A percentile compares a stretch with the other conserved stretches of the same genome.
Conservation (phyloP, 2,329 filamentous ascomycete species). For the Cercospora canescens region DNA sequence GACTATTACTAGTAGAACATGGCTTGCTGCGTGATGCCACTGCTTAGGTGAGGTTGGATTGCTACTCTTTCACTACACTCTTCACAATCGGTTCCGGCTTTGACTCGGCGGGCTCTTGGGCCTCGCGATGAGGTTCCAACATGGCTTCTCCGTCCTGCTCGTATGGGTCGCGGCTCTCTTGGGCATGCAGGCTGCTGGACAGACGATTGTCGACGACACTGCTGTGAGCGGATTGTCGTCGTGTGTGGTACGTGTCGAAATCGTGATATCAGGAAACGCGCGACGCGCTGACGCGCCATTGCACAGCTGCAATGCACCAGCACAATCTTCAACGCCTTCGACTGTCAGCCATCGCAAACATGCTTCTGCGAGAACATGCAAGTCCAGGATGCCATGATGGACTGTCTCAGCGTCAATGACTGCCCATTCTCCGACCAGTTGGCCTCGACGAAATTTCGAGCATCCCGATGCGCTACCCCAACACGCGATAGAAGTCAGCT, state of each 20-base stretch:
- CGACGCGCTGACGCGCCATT: neutral
- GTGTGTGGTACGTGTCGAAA: slow-evolving; percentile 15
- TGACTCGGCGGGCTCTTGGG: neutral
- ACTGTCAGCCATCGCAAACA: slow-evolving; percentile 11
- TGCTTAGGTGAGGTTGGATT: neutral
- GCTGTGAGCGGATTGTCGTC: slow-evolving; percentile 14
- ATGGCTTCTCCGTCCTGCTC: neutral
- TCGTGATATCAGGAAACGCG: neutral
- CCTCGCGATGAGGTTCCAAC: slow-evolving; percentile 9
- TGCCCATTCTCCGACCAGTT: slow-evolving; percentile 13
- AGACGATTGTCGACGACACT: slow-evolving; percentile 6
- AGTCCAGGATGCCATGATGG: slow-evolving; percentile 2
- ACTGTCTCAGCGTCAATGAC: slow-evolving; percentile 4
- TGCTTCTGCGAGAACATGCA: slow-evolving; percentile 18
- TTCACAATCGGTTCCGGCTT: neutral
- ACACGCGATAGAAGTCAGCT: slow-evolving; percentile 5
- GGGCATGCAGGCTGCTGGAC: neutral
- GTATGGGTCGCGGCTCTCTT: neutral
- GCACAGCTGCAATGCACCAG: slow-evolving; percentile 9
- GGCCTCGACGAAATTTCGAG: slow-evolving; percentile 5
- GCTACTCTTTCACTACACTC: neutral
- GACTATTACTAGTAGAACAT: neutral
- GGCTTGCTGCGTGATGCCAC: neutral
- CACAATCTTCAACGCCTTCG: slow-evolving; percentile 7
- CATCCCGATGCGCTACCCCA: slow-evolving; percentile 6